Evolutionary conservation across 768 basidiomycete species (phyloP), one percentile per base, ranked within the genome.

Genomic region (Gloeophyllum trabeum): DNA sequence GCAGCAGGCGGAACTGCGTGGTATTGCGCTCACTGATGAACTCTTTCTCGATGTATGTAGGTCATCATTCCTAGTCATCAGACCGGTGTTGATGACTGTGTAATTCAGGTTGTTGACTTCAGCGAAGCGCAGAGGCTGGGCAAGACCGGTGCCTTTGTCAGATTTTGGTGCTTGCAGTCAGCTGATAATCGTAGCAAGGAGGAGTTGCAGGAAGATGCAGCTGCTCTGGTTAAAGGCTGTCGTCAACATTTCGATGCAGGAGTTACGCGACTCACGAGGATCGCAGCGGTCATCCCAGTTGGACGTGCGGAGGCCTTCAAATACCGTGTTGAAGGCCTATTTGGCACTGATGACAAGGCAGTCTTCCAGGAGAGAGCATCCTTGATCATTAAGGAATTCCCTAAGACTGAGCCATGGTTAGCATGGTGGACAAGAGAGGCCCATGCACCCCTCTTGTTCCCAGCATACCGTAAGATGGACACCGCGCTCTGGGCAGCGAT

Each of bases 91-190:
- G 6, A 23, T 28, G 7, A 41, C 39, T n/a, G 14, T 30, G 6
- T 24, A 22, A 41, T 30, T 43, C 24, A 64, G 61, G 47, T 63
- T 1, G 51, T 65, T 38, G 60, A 63, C 43, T 62, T 61, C 40
- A 62, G 62, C 43, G 50, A 59, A 35, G 62, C 63, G 1, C 53
- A 65, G 37, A 49, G 56, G 0, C n/a, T 16, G 3, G 62, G 62
- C 1, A 63, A 59, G 42, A 54, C 55, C 6, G 7, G 30, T 0
- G 60, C 58, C 2, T 63, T 55, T 42, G 39, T 58, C 14, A 39
- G 39, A 2, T 60, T 58, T 37, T 56, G 54, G 50, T 24, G n/a
- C n/a, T n/a, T 18, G 3, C n/a, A 28, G 18, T 46, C 32, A 3
- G 38, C 26, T 1, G 30, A 46, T 12, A 6, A 21, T 2, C 44